Conservation (phyloP, 352 stramenopile genomes). For the Chloridella minuta region DNA sequence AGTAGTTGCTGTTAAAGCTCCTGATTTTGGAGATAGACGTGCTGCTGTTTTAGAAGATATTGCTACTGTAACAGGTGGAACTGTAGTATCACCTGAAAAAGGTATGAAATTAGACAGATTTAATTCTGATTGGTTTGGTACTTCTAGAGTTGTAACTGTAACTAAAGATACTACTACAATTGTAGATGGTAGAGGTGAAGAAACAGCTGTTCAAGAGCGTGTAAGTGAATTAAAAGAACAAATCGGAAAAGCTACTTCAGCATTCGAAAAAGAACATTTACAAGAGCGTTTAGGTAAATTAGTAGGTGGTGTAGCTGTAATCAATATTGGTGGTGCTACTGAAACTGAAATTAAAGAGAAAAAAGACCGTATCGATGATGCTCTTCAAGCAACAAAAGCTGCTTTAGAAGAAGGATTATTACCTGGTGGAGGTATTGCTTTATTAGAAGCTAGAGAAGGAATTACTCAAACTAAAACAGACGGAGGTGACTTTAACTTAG, state of each 20-base stretch:
- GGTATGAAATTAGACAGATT: conserved; percentile 46
- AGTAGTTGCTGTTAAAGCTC: conserved; percentile 35
- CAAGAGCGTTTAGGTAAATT: conserved; percentile 36
- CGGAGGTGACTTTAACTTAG: no score
- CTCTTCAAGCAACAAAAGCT: conserved; percentile 28
- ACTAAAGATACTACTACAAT: no score
- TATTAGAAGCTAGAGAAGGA: no score
- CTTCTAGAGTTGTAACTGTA: no score
- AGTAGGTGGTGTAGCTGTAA: conserved; percentile 34
- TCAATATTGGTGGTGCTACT: conserved; percentile 32
- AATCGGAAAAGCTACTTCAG: no score
- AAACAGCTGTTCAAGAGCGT: no score
- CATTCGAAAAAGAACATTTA: conserved; percentile 27
- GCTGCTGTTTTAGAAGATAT: conserved; percentile 47
- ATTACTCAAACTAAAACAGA: no score
- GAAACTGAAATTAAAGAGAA: conserved; percentile 56
- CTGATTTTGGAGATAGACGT: conserved; percentile 35
- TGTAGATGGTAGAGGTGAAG: no score
- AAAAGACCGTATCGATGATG: conserved; percentile 47
- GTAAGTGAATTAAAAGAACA: no score
- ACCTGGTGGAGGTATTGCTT: conserved; percentile 28
- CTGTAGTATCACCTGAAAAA: conserved; percentile 75
- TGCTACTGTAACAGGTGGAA: conserved; percentile 42
- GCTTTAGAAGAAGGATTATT: conserved; percentile 32
- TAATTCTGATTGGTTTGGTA: no score